Evolutionary conservation across 192 early-diverging fungal genomes (phyloP).

Genomic region (Coemansia sp.): DNA sequence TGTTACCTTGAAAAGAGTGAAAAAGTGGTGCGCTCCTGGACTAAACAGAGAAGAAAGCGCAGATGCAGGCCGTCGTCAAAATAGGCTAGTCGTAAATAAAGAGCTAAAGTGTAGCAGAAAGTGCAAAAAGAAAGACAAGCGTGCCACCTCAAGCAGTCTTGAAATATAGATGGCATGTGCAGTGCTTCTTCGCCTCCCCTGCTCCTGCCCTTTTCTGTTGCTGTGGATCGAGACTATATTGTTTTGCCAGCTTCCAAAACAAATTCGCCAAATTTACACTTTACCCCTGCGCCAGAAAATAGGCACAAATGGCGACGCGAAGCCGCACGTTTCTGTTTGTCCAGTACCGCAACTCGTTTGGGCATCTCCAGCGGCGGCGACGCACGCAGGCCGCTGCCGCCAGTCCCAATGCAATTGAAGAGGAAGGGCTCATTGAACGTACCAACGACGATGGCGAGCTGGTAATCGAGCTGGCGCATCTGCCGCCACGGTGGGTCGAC

Average conservation of each 20-base stretch:
- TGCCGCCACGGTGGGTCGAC: conserved; percentile 95
- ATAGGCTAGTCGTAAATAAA: conserved; percentile 10
- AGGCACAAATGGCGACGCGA: conserved; percentile 72
- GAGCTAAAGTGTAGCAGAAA: not conserved
- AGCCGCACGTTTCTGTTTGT: conserved; percentile 89
- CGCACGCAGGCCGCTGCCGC: conserved; percentile 18
- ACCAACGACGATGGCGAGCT: conserved; percentile 73
- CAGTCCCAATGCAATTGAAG: conserved; percentile 23
- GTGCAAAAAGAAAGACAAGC: not conserved
- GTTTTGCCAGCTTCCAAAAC: conserved; percentile 26
- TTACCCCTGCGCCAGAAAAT: conserved; percentile 1
- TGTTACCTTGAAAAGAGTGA: conserved; percentile 1
- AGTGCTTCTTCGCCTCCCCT: not conserved
- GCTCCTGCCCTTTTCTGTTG: not conserved
- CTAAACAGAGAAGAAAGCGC: not conserved
- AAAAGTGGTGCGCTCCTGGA: not conserved
- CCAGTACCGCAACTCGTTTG: conserved; percentile 90
- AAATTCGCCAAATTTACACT: not conserved
- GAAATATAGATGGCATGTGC: not conserved
- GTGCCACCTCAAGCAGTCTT: not conserved
- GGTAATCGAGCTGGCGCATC: conserved; percentile 83
- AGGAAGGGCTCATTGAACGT: conserved; percentile 56
- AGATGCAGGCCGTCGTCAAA: conserved; percentile 11
- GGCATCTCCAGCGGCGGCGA: conserved; percentile 58
- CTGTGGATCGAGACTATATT: conserved; percentile 62